phyloP scores from a whole-genome alignment of 139 green algal genomes.

The Closterium sp. region DNA sequence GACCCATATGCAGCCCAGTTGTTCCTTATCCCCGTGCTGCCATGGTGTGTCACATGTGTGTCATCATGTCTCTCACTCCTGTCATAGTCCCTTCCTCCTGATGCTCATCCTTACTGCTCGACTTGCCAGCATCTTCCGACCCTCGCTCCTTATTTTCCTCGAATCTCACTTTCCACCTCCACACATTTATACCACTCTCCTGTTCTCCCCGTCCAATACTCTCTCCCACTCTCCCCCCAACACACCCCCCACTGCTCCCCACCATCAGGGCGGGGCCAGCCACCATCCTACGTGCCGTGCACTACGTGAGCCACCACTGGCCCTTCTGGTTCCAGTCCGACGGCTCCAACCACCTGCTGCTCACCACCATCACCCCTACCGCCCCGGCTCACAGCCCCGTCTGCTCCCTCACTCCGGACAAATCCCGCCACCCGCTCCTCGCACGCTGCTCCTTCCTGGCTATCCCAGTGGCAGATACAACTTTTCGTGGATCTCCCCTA shows the following conservation, averaged over 20 bases:
- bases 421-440: background rate
- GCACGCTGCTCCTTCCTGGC: background rate
- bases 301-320: background rate
- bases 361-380: background rate
- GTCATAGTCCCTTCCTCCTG: no score
- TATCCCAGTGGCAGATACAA: background rate
- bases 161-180: no score
- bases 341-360: background rate
- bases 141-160: no score
- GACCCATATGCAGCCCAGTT: constrained; percentile 60
- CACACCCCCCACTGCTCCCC: no score
- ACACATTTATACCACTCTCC: no score
- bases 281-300: background rate
- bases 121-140: no score
- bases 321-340: background rate
- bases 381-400: background rate
- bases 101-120: no score
- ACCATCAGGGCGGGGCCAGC: background rate
- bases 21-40: constrained; percentile 34
- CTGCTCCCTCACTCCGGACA: background rate
- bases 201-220: no score
- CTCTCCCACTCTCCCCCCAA: no score
- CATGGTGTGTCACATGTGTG: background rate
- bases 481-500: background rate
- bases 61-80: no score